phyloP scores from a whole-genome alignment of 179 eudicot genomes.

The Nepenthes alata region DNA sequence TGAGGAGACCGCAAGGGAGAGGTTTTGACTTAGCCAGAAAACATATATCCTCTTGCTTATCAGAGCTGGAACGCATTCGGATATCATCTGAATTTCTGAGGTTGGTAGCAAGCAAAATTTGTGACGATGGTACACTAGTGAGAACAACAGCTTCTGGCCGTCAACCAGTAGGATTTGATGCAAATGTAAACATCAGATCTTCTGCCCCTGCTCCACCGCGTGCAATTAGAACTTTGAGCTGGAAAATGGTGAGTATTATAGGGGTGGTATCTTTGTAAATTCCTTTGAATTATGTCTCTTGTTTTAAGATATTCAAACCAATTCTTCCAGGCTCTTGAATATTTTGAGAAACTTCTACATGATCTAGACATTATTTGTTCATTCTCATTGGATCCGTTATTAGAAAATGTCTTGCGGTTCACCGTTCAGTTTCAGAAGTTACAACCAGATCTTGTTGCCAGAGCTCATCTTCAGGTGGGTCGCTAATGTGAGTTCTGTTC shows the following conservation, averaged over 20 bases:
- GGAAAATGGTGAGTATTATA: constrained; percentile 56
- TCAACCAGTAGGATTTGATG: constrained; percentile 83
- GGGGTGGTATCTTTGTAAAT: background rate
- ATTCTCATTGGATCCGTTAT: constrained; percentile 49
- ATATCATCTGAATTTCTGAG: constrained; percentile 51
- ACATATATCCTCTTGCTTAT: constrained; percentile 65
- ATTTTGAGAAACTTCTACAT: constrained; percentile 79
- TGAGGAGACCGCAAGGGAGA: constrained; percentile 82
- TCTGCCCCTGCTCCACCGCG: constrained; percentile 98
- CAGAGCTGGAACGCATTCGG: constrained; percentile 62
- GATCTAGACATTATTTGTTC: constrained; percentile 80
- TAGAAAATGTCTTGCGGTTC: constrained; percentile 60
- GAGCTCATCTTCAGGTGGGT: constrained; percentile 83
- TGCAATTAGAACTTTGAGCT: constrained; percentile 66
- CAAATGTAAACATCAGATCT: constrained; percentile 68
- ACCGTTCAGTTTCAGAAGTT: constrained; percentile 74
- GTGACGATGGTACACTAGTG: constrained; percentile 24
- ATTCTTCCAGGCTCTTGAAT: constrained; percentile 65
- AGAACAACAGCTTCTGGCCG: constrained; percentile 88
- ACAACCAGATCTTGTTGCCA: constrained; percentile 90
- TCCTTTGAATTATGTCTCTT: constrained; percentile 3
- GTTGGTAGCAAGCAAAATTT: constrained; percentile 29
- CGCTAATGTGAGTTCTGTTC: background rate
- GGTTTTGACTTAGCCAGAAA: constrained; percentile 88
- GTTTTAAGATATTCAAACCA: constrained; percentile 3